Percentiles rank a stretch among this genome's conserved stretches.
Conservation (phyloP, 768 basidiomycete genomes). For the Mycena chlorophos region DNA sequence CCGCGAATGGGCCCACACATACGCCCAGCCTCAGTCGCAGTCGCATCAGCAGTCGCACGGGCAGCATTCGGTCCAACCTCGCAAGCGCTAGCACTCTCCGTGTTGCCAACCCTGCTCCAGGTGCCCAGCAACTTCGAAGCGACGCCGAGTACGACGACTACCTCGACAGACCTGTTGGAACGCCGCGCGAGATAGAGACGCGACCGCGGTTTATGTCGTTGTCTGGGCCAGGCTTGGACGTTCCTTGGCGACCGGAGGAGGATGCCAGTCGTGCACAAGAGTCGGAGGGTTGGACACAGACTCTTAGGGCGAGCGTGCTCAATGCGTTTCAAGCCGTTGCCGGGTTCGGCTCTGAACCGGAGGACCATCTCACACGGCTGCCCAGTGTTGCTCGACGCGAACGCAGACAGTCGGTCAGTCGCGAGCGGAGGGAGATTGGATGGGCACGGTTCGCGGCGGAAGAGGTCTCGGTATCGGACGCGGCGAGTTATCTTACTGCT, state of each 20-base stretch:
- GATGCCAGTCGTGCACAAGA: background rate
- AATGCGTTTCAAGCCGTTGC: conserved; percentile 11
- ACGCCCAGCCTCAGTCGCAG: conserved; percentile 26
- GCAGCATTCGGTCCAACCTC: conserved; percentile 14
- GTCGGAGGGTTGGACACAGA: conserved; percentile 13
- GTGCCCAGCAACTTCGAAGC: conserved; percentile 23
- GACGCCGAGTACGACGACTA: conserved; percentile 8
- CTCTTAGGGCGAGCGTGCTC: conserved; percentile 14
- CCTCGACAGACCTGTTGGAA: conserved; percentile 1
- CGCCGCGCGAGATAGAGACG: conserved; percentile 5
- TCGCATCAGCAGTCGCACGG: conserved; percentile 14
- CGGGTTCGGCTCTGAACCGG: conserved; percentile 1
- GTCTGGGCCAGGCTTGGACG: conserved; percentile 10
- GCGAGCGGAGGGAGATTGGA: conserved; percentile 12
- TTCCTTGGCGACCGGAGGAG: conserved; percentile 11
- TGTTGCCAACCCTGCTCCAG: conserved; percentile 48
- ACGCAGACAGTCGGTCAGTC: background rate
- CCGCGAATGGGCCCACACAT: conserved; percentile 28
- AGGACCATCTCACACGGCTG: conserved; percentile 16
- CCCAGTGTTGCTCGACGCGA: conserved; percentile 7
- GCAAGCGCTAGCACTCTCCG: conserved; percentile 37
- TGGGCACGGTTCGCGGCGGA: conserved; percentile 14
- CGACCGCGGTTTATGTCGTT: conserved; percentile 16
- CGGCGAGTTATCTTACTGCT: background rate
- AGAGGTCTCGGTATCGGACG: background rate